Evolutionary conservation across 371 early-diverging fungal genomes (phyloP).

Genomic region (Nematocida homosporus): DNA sequence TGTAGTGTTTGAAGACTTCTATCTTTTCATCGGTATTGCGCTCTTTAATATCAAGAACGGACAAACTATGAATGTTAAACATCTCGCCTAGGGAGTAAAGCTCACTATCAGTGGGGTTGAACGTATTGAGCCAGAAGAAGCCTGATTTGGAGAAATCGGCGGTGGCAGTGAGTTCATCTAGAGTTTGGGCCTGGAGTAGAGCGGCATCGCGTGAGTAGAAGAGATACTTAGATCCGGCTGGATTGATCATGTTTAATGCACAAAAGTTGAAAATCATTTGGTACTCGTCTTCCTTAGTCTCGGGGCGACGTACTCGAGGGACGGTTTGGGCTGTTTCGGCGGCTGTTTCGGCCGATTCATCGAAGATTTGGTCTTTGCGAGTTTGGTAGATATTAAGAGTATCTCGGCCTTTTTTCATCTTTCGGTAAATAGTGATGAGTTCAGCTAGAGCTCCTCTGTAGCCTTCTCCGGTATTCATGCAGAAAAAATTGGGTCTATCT

Average conservation of each 20-base stretch:
- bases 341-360: background rate
- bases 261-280: conserved; percentile 54
- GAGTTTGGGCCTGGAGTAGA: conserved; percentile 54
- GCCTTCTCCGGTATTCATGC: conserved; percentile 35
- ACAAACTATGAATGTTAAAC: conserved; percentile 61
- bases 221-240: conserved; percentile 56
- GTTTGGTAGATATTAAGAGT: conserved; percentile 54
- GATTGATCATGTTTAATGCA: conserved; percentile 32
- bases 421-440: conserved; percentile 65
- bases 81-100: conserved; percentile 43
- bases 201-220: conserved; percentile 58
- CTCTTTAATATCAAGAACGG: conserved; percentile 63
- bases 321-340: conserved; percentile 13
- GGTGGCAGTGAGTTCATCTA: conserved; percentile 33
- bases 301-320: conserved; percentile 10
- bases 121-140: conserved; percentile 66
- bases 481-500: conserved; percentile 19
- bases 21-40: conserved; percentile 66
- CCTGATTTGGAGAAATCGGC: conserved; percentile 36
- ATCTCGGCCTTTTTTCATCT: conserved; percentile 64
- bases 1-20: conserved; percentile 65
- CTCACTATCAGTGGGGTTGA: conserved; percentile 63
- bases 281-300: conserved; percentile 20
- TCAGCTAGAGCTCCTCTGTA: conserved; percentile 54
- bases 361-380: conserved; percentile 29